Conservation (phyloP, 2,329 filamentous ascomycete genomes). For the Colletotrichum sp. region DNA sequence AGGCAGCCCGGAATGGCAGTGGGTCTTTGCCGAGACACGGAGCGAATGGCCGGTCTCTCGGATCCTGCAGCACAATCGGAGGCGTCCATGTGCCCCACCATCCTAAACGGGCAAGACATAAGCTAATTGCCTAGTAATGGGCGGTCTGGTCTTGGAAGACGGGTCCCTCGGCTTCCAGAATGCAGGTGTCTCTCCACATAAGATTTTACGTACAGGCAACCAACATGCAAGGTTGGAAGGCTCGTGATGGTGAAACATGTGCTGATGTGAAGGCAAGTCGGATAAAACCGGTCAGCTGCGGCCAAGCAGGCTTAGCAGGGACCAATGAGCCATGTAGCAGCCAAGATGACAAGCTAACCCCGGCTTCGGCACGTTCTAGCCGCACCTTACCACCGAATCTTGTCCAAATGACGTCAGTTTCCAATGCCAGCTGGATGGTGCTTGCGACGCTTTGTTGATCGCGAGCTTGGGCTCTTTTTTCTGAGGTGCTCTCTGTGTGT, state of each 20-base stretch:
- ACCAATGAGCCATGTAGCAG: neutral
- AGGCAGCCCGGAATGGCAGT: neutral
- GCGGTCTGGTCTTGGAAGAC: neutral
- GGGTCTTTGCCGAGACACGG: neutral
- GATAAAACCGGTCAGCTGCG: neutral
- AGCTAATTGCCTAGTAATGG: neutral
- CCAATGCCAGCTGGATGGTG: neutral
- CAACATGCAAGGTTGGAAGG: constrained; percentile 8
- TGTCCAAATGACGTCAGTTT: constrained; percentile 10
- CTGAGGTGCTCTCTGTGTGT: neutral
- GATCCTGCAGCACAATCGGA: neutral
- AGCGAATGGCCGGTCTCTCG: neutral
- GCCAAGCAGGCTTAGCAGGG: constrained; percentile 6
- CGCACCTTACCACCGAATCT: neutral
- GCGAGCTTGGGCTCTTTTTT: neutral
- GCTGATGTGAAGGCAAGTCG: neutral
- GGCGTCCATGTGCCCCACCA: neutral
- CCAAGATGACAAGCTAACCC: neutral
- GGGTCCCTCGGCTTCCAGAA: neutral
- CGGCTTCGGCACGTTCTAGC: constrained; percentile 13
- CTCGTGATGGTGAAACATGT: constrained; percentile 16
- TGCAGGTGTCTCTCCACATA: neutral
- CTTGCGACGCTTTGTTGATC: constrained; percentile 21
- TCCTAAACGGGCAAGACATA: neutral
- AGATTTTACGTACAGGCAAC: neutral